Evolutionary conservation across 2,329 filamentous ascomycete genomes (phyloP), one percentile per base, ranked within the genome.

Genomic region (Venturia aucupariae): DNA sequence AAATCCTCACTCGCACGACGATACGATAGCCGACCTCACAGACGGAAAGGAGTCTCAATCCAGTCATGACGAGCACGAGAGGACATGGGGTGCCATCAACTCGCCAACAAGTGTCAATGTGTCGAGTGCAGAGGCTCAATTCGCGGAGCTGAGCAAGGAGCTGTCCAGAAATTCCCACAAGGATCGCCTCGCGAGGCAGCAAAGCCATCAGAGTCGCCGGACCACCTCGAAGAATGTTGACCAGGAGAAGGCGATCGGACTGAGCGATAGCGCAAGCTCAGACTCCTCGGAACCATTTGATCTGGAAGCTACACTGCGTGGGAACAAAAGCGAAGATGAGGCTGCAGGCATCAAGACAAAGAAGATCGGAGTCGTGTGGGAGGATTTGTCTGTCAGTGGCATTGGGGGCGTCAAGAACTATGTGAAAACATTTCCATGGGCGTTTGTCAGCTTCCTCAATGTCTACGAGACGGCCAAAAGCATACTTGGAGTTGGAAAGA

Each of bases 341-440:
- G 85, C 88, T 67, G 89, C 89, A 6, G 91, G 91, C 0, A 95
- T 95, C 75, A 87, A 86, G 66, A 81, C 86, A 5, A 95, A 95
- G 78, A 86, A 88, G 69, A 88, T 92, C 66, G 89, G 90, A 38
- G 89, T 91, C 0, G 83, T 89, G 67, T 95, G 90, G 90, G 85
- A 94, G 63, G 81, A 82, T 22, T 77, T 95, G 60, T 90, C 88
- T 0, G 90, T 94, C 46, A 86, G 84, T 72, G 90, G 90, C 17
- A 83, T 87, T 67, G 88, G 89, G 30, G 89, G 90, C 39, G 81
- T 84, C 63, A 86, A 87, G 69, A 92, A 91, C 72, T 89, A 85
- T 67, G 81, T 84, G 68, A 82, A 82, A 72, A 93, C 90, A 0
- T 93, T 94, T 69, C 90, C 90, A 0, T 85, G 92, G 73, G 89